phyloP scores from a whole-genome alignment of 352 stramenopile species.

The Phytophthora capsici region DNA sequence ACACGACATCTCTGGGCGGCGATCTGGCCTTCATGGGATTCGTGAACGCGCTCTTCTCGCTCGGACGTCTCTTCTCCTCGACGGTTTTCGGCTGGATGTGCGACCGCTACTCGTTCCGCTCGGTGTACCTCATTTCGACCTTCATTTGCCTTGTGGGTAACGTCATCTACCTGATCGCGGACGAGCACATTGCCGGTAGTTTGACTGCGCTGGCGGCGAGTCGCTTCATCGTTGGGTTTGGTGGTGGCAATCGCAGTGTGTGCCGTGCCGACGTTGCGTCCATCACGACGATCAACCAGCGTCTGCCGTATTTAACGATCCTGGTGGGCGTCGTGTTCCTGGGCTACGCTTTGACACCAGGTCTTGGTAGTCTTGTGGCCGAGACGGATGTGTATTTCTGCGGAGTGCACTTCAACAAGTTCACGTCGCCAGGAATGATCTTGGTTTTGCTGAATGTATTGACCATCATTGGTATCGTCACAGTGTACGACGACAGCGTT shows the following conservation, averaged over 20 bases:
- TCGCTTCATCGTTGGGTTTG: slow-evolving; percentile 79
- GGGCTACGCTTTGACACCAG: slow-evolving; percentile 70
- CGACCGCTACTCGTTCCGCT: slow-evolving; percentile 80
- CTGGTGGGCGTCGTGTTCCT: slow-evolving; percentile 78
- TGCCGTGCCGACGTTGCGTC: slow-evolving; percentile 74
- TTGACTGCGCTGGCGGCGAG: slow-evolving; percentile 55
- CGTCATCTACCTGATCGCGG: slow-evolving; percentile 75
- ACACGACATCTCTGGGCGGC: slow-evolving; percentile 77
- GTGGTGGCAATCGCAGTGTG: slow-evolving; percentile 74
- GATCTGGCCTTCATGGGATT: slow-evolving; percentile 77
- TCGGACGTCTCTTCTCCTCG: slow-evolving; percentile 76
- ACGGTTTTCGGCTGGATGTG: slow-evolving; percentile 84
- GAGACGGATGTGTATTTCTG: slow-evolving; percentile 54
- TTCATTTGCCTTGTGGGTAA: slow-evolving; percentile 71
- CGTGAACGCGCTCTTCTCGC: slow-evolving; percentile 75
- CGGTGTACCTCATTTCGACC: slow-evolving; percentile 79
- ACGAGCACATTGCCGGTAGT: slow-evolving; percentile 61
- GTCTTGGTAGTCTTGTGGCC: slow-evolving; percentile 64
- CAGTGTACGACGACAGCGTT: slow-evolving; percentile 61
- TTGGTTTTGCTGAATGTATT: slow-evolving; percentile 61
- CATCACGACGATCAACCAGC: slow-evolving; percentile 74
- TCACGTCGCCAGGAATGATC: slow-evolving; percentile 68
- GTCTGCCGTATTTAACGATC: slow-evolving; percentile 73
- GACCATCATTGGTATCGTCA: slow-evolving; percentile 70
- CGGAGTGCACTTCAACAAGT: slow-evolving; percentile 75